Conservation (phyloP, 2,329 filamentous ascomycete genomes). For the Penicillium corylophilum region DNA sequence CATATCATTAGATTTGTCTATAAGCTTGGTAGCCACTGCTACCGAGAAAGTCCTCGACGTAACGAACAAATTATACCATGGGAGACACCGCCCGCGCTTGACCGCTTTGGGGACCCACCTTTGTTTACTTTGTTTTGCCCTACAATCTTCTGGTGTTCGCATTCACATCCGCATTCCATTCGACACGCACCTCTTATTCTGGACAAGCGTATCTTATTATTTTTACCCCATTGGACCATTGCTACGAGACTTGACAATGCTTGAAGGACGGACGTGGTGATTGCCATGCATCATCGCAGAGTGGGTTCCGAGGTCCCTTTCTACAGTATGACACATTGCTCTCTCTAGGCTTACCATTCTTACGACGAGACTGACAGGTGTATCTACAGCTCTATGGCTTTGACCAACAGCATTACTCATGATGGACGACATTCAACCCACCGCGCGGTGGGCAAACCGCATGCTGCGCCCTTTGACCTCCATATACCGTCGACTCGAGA, state of each 20-base stretch:
- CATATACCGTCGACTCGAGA: constrained; percentile 41
- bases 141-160: not conserved
- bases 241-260: constrained; percentile 2
- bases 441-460: constrained; percentile 45
- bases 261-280: constrained; percentile 4
- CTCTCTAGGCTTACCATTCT: not conserved
- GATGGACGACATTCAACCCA: constrained; percentile 41
- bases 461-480: constrained; percentile 44
- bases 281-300: constrained; percentile 15
- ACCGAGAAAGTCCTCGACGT: not conserved
- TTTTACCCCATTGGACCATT: not conserved
- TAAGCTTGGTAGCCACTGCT: not conserved
- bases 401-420: constrained; percentile 9
- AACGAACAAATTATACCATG: not conserved
- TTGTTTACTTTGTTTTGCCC: constrained; percentile 30
- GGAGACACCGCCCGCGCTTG: constrained; percentile 9
- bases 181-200: constrained; percentile 8
- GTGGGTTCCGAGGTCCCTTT: constrained; percentile 5
- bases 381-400: constrained; percentile 4
- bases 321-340: constrained; percentile 5
- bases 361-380: not conserved
- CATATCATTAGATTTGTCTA: not conserved
- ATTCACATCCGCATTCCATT: constrained; percentile 5
- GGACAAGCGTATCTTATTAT: constrained; percentile 9
- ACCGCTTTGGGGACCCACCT: constrained; percentile 22